Evolutionary conservation across 1,139 yeast genomes (phyloP).

Genomic region (Sugiyamaella xylanicola): DNA sequence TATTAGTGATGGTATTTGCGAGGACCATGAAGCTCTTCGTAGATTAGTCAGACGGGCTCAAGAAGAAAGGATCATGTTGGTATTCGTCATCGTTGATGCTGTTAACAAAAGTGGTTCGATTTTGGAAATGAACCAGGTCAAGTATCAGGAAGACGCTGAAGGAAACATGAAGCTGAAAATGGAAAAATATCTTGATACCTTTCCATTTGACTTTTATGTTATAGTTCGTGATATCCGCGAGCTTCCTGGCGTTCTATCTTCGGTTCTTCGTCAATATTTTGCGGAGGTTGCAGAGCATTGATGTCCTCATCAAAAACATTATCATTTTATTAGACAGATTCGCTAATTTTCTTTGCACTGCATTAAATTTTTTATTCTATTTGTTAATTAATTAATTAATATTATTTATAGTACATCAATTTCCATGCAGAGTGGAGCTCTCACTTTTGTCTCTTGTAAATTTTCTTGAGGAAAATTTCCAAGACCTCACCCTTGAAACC

Average conservation of each 20-base stretch:
- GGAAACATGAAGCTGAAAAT: conserved; percentile 78
- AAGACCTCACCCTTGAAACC: conserved; percentile 90
- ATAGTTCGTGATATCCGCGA: conserved; percentile 88
- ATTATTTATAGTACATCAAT: conserved; percentile 2
- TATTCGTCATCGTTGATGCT: conserved; percentile 92
- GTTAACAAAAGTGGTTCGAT: conserved; percentile 82
- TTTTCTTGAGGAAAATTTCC: conserved; percentile 80
- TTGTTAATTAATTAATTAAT: conserved; percentile 10
- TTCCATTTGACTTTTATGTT: conserved; percentile 96
- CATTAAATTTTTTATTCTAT: conserved; percentile 12
- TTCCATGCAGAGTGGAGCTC: background rate
- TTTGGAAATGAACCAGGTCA: conserved; percentile 92
- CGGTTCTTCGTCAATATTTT: conserved; percentile 89
- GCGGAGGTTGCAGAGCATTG: conserved; percentile 57
- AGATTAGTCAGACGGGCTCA: conserved; percentile 88
- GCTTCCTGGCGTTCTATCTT: conserved; percentile 87
- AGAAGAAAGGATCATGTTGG: conserved; percentile 91
- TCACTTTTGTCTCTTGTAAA: conserved; percentile 90
- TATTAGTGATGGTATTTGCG: conserved; percentile 95
- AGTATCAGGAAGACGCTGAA: conserved; percentile 65
- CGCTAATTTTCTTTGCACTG: conserved; percentile 1
- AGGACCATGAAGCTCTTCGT: conserved; percentile 81
- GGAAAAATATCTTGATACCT: conserved; percentile 82
- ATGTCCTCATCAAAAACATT: background rate
- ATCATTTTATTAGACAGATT: background rate